These are phyloP conservation scores for Psilocybe mexicana DNA, from an alignment of 1,284 basidiomycete species.

Conservation along the genomic window DNA sequence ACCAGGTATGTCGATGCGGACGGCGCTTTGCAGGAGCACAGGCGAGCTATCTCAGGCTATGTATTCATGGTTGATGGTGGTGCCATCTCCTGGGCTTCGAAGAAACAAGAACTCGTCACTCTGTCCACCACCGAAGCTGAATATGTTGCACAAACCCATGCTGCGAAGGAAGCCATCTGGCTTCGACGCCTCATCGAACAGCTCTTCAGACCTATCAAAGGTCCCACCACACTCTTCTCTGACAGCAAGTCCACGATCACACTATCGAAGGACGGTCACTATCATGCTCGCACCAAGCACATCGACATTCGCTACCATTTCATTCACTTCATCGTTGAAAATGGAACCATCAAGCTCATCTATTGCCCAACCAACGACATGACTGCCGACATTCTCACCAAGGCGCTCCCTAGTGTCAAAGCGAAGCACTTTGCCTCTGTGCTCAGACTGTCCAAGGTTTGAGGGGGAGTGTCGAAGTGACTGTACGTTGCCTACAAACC, in stretches of 20 bases:
- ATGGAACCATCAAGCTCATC: neutral
- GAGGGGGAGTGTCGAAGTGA: too few species aligned
- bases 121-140: constrained; percentile 16
- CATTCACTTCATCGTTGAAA: constrained; percentile 12
- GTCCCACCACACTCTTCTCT: constrained; percentile 7
- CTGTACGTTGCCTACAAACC: too few species aligned
- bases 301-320: constrained; percentile 20
- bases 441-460: too few species aligned
- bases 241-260: too few species aligned
- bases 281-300: constrained; percentile 18
- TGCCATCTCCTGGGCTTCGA: constrained; percentile 19
- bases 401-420: too few species aligned
- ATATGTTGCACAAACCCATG: constrained; percentile 9
- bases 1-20: constrained; percentile 12
- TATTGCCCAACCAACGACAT: neutral
- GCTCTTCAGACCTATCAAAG: constrained; percentile 8
- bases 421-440: too few species aligned
- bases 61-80: neutral
- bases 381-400: too few species aligned
- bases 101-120: constrained; percentile 20
- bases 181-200: constrained; percentile 9
- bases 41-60: neutral
- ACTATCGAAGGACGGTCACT: too few species aligned
- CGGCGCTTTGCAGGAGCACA: constrained; percentile 17
- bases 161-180: constrained; percentile 4